These are phyloP conservation scores for Naganishia sp. DNA, from an alignment of 1,284 basidiomycete species.

Conservation along the genomic window DNA sequence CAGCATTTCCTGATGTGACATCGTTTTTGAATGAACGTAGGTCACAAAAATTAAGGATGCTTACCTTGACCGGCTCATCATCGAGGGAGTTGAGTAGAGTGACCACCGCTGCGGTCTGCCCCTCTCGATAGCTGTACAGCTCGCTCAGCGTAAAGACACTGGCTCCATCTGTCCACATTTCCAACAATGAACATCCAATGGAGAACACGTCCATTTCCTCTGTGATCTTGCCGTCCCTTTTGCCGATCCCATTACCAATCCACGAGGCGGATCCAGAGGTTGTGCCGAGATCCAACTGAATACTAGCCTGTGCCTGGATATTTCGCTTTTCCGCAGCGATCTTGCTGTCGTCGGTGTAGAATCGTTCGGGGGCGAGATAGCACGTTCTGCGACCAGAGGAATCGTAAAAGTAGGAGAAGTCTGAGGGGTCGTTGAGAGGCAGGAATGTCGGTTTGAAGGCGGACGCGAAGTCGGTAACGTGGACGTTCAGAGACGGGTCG, in stretches of 20 bases:
- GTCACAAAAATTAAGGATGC: slow-evolving; percentile 42
- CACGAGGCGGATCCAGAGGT: slow-evolving; percentile 40
- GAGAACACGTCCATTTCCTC: slow-evolving; percentile 99
- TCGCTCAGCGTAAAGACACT: slow-evolving; percentile 93
- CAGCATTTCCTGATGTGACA: slow-evolving; percentile 68
- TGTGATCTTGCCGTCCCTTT: slow-evolving; percentile 75
- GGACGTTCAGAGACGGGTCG: slow-evolving; percentile 93
- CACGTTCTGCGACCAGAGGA: slow-evolving; percentile 90
- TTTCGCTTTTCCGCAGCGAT: slow-evolving; percentile 64
- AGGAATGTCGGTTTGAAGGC: slow-evolving; percentile 91
- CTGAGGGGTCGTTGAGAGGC: slow-evolving; percentile 93
- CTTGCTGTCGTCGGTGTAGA: slow-evolving; percentile 77
- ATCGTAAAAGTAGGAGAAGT: slow-evolving; percentile 98
- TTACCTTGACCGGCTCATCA: slow-evolving; percentile 76
- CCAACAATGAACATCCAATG: slow-evolving; percentile 91
- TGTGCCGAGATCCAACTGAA: slow-evolving; percentile 35
- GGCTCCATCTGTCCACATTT: slow-evolving; percentile 92
- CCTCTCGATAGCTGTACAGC: slow-evolving; percentile 90
- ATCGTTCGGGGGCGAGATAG: slow-evolving; percentile 94
- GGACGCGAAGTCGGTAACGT: slow-evolving; percentile 93
- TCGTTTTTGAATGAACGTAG: neutral
- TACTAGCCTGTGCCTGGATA: slow-evolving; percentile 58
- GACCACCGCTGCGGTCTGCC: slow-evolving; percentile 72
- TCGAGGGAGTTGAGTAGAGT: slow-evolving; percentile 72
- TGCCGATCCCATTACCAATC: slow-evolving; percentile 49